Evolutionary conservation across 345 rosid species (phyloP).

Genomic region (Euclidium syriacum): DNA sequence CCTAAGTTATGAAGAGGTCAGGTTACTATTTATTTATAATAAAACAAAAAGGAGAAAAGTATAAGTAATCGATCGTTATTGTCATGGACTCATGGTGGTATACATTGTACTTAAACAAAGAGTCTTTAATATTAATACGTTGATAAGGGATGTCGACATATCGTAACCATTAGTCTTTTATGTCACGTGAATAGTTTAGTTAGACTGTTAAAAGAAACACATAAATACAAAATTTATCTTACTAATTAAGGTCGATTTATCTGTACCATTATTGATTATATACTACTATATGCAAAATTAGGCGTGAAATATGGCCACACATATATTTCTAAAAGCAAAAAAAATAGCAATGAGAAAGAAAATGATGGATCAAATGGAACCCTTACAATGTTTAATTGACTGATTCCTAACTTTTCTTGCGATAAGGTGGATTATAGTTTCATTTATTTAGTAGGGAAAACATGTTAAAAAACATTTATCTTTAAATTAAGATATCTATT

Average conservation of each 20-base stretch:
- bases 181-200: too few relatives aligned
- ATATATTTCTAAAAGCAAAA: neutral
- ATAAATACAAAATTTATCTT: too few relatives aligned
- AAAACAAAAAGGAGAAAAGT: neutral
- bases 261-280: neutral
- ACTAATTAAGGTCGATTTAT: neutral
- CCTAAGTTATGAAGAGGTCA: neutral
- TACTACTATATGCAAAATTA: neutral
- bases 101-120: too few relatives aligned
- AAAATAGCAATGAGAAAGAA: neutral
- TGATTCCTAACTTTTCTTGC: conserved; percentile 5
- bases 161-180: too few relatives aligned
- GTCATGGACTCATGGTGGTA: neutral
- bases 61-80: neutral
- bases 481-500: neutral
- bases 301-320: conserved; percentile 14
- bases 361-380: conserved; percentile 1
- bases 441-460: neutral
- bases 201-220: too few relatives aligned
- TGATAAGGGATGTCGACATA: too few relatives aligned
- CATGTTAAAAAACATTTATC: neutral
- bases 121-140: too few relatives aligned
- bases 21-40: neutral
- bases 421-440: neutral
- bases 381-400: conserved; percentile 12